Evolutionary conservation across 2,329 filamentous ascomycete genomes (phyloP), one percentile per base, ranked within the genome.

Genomic region (Monilinia polystroma): DNA sequence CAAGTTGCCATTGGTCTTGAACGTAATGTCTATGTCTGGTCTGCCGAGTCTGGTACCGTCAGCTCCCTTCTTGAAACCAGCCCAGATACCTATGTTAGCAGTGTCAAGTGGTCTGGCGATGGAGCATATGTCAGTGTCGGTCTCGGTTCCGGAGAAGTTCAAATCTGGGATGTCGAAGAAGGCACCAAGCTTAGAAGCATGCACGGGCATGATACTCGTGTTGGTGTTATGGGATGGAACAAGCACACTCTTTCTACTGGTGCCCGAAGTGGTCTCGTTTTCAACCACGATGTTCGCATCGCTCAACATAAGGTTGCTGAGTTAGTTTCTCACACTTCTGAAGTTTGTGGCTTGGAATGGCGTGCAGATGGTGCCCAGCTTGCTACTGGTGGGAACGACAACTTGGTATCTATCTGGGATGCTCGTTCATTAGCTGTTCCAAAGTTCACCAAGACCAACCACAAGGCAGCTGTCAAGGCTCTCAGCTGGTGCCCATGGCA

Each of bases 361-460:
- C 90, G 95, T 74, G 89, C 93, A 23, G 95, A 99, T 77, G 95
- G 95, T 73, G 92, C 94, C 64, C 95, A 98, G 83, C 90, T 99
- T 69, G 95, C 95, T 64, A 98, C 95, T 65, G 95, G 95, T 75
- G 95, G 93, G 79, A 99, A 99, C 77, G 95, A 99, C 85, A 99
- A 99, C 84, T 85, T 99, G 66, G 95, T 99, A 72, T 96, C 92
- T 75, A 99, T 99, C 81, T 99, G 95, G 95, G 95, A 99, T 79
- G 94, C 95, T 66, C 92, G 95, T 62, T 95, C 92, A 11, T 85
- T 99, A 68, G 89, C 88, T 23, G 93, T 96, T 12, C 95, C 95
- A 78, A 98, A 98, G 82, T 98, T 98, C 84, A 95, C 93, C 80
- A 99, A 99, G 89, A 97, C 94, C 77, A 99, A 99, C 85, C 95